Percentiles rank a stretch among this genome's conserved stretches.
phyloP scores from a whole-genome alignment of 1,284 basidiomycete genomes.

The Marasmius sp. region DNA sequence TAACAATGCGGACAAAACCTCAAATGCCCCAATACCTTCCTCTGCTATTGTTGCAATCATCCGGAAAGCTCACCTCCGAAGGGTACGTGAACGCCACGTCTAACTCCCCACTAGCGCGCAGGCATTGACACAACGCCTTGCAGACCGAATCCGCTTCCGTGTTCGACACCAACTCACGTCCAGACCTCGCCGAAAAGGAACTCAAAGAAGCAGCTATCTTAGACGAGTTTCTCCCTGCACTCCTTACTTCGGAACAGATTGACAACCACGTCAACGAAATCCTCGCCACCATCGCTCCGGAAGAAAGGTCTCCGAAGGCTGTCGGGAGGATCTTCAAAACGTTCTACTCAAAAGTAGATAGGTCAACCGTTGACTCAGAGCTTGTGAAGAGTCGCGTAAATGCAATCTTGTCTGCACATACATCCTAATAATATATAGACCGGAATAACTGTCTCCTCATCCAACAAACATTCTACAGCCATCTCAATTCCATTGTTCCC shows the following conservation, averaged over 20 bases:
- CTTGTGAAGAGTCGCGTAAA: conserved; percentile 54
- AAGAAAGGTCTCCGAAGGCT: conserved; percentile 29
- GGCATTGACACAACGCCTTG: neutral
- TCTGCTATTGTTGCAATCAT: conserved; percentile 50
- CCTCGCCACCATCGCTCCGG: conserved; percentile 20
- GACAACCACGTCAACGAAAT: conserved; percentile 48
- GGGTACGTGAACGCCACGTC: conserved; percentile 36
- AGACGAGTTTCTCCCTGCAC: conserved; percentile 56
- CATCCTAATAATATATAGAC: neutral
- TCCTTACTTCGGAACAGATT: conserved; percentile 54
- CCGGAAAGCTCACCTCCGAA: conserved; percentile 55
- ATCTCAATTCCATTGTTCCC: too few relatives aligned
- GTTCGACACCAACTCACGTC: conserved; percentile 55
- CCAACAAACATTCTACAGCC: too few relatives aligned
- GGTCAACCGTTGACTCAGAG: conserved; percentile 52
- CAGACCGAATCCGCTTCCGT: conserved; percentile 62
- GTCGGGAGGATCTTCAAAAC: conserved; percentile 55
- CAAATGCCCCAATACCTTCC: conserved; percentile 40
- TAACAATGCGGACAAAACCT: conserved; percentile 62
- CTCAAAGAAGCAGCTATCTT: conserved; percentile 54
- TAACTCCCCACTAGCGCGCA: neutral
- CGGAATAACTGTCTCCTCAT: too few relatives aligned
- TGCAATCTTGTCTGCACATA: conserved; percentile 23
- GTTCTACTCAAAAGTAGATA: conserved; percentile 64
- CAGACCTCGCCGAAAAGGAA: conserved; percentile 68